phyloP scores from a whole-genome alignment of 1,139 yeast species.

The Torulaspora pretoriensis region DNA sequence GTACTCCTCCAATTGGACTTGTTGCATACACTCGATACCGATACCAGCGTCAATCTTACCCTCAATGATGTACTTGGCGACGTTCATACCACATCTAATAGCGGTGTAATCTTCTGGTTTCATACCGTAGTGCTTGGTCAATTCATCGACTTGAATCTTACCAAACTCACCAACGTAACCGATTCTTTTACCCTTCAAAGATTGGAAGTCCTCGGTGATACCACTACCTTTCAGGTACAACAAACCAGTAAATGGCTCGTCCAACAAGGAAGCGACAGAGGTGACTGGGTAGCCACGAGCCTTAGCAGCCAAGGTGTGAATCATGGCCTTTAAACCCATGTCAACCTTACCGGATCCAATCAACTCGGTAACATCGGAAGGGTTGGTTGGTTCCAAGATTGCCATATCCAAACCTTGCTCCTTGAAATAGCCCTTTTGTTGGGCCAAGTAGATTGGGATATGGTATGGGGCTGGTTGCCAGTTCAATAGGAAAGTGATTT shows the following conservation, averaged over 20 bases:
- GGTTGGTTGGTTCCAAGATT: conserved; percentile 53
- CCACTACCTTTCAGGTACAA: conserved; percentile 51
- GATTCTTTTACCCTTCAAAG: conserved; percentile 50
- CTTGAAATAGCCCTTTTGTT: conserved; percentile 48
- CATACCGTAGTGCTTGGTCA: conserved; percentile 54
- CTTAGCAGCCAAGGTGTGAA: conserved; percentile 56
- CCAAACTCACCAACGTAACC: conserved; percentile 61
- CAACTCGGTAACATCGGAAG: conserved; percentile 56
- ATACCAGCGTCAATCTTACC: conserved; percentile 56
- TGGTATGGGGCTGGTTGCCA: conserved; percentile 60
- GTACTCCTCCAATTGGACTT: conserved; percentile 54
- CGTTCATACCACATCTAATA: conserved; percentile 60
- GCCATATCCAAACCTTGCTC: conserved; percentile 51
- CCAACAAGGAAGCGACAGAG: conserved; percentile 51
- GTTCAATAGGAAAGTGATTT: conserved; percentile 50
- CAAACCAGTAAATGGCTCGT: conserved; percentile 57
- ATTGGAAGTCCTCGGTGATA: conserved; percentile 48
- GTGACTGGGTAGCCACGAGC: conserved; percentile 58
- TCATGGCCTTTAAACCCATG: conserved; percentile 60
- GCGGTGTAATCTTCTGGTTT: conserved; percentile 54
- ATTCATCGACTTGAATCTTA: conserved; percentile 54
- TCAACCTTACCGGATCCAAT: conserved; percentile 55
- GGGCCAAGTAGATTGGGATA: conserved; percentile 51
- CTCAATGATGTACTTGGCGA: conserved; percentile 52
- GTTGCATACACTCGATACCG: conserved; percentile 58